Evolutionary conservation across 2,329 filamentous ascomycete species (phyloP).

Genomic region (Pseudocercospora musae): DNA sequence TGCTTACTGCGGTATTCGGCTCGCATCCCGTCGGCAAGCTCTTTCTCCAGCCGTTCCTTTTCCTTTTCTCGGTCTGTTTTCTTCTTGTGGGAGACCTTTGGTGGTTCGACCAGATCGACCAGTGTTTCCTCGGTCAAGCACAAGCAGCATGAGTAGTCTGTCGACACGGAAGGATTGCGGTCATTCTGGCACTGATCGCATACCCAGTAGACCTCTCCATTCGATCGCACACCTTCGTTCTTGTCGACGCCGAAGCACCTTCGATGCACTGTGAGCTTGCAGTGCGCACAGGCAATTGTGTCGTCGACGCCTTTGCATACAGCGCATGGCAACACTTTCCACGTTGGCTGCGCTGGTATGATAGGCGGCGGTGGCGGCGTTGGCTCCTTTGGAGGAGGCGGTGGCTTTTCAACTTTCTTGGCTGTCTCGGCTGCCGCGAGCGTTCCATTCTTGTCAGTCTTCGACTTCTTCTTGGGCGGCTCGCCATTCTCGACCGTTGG

Average conservation of each 20-base stretch:
- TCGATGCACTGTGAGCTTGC: constrained; percentile 85
- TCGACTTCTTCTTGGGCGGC: constrained; percentile 60
- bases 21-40: constrained; percentile 73
- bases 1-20: constrained; percentile 83
- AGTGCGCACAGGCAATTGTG: constrained; percentile 76
- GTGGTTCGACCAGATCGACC: constrained; percentile 78
- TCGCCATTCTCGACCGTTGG: constrained; percentile 40
- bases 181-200: constrained; percentile 97
- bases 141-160: constrained; percentile 87
- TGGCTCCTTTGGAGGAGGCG: constrained; percentile 47
- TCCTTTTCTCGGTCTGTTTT: constrained; percentile 90
- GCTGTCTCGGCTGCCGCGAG: constrained; percentile 47
- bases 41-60: constrained; percentile 80
- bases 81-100: constrained; percentile 77
- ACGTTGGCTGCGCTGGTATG: constrained; percentile 72
- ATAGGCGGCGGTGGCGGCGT: constrained; percentile 62
- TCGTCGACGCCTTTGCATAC: constrained; percentile 76
- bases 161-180: constrained; percentile 86
- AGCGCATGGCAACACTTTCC: constrained; percentile 76
- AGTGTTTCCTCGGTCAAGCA: constrained; percentile 81
- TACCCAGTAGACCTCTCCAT: constrained; percentile 67
- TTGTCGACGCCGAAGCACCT: constrained; percentile 87
- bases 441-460: constrained; percentile 40
- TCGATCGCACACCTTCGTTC: constrained; percentile 51
- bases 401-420: constrained; percentile 50